Base-by-base conservation (phyloP, 169 alveolate genomes). In the Pseudocohnilembus persalinus region DNA sequence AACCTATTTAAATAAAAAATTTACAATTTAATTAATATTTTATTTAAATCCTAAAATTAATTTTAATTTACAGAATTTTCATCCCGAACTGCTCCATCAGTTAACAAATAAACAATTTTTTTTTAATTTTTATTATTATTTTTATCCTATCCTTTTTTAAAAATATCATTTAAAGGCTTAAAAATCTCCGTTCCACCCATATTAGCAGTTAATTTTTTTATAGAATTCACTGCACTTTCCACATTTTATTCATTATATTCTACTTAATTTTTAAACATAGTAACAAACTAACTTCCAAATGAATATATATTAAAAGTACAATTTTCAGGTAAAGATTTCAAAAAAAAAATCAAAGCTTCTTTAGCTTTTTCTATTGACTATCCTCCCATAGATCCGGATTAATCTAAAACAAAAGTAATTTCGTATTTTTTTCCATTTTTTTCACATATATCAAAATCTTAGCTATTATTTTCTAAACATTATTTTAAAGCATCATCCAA, bases 381-480 rank as follows among this genome's bases (percentile, higher is more conserved):
- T 25, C 93, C 94, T 28, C 74, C 27, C 96, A 92, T 92, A 0
- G 96, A 92, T 1, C 94, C 93, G 88, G 93, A 88, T 76, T 94
- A 81, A 64, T 92, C 96, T 26, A 92, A 31, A 0, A 92, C 72
- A 68, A 92, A 89, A 28, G 90, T 78, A 72, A 77, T 88, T 34
- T 88, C 91, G 4, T 82, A 79, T 65, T 11, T 80, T n/a, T 76
- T 79, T 73, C 63, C 72, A 29, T 80, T 65, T 34, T 63, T 11
- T 29, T 80, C 34, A 49, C 65, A 31, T 63, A 80, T 80, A 28
- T 49, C 25, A 29, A 29, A 34, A 63, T 49, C 85, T 28, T 49
- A 29, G 11, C 29, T 63, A 49, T 64, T 80, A 28, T 49, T 73
- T 29, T 80, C 76, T 29, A 64, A 34, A 49, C 65, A 29, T 25